A percentile compares a stretch with the other conserved stretches of the same genome.
These are phyloP conservation scores for Leishmania aethiopica DNA, from an alignment of 208 protist genomes.

Conservation along the genomic window DNA sequence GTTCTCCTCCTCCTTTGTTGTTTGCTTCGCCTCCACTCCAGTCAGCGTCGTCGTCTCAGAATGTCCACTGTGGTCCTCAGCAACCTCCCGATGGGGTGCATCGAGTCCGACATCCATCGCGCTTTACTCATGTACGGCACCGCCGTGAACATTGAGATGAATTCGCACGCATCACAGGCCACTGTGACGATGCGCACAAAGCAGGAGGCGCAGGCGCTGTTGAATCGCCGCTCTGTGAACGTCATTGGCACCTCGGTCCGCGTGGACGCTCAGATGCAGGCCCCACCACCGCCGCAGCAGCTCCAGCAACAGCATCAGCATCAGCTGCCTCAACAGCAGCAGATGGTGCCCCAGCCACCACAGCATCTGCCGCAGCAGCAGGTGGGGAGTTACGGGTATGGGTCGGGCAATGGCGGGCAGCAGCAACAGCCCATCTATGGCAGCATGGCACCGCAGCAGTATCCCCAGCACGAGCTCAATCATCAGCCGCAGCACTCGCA, in stretches of 20 bases:
- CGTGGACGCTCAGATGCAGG: conserved; percentile 44
- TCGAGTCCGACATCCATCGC: conserved; percentile 76
- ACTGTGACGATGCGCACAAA: conserved; percentile 76
- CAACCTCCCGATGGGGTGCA: conserved; percentile 69
- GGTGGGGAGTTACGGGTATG: conserved; percentile 10
- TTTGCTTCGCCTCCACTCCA: not conserved
- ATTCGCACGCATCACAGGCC: conserved; percentile 52
- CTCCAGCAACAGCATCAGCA: not conserved
- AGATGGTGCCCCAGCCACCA: not conserved
- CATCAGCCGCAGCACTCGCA: not conserved
- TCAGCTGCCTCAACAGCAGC: conserved; percentile 9
- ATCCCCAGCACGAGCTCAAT: not conserved
- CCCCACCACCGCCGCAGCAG: not conserved
- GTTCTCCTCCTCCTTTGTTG: not conserved
- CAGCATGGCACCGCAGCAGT: conserved; percentile 1
- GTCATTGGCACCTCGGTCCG: conserved; percentile 68
- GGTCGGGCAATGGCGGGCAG: not conserved
- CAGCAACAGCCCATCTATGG: conserved; percentile 1
- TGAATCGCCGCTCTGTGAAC: conserved; percentile 68
- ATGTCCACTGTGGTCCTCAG: conserved; percentile 70
- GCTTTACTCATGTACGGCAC: conserved; percentile 83
- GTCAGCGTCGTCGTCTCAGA: not conserved
- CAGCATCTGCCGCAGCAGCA: not conserved
- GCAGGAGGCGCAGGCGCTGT: conserved; percentile 69
- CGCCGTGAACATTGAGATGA: conserved; percentile 54